A percentile compares a stretch with the other conserved stretches of the same genome.
phyloP scores from a whole-genome alignment of 1,139 yeast species.

The Zygosaccharomyces pseudobailii region DNA sequence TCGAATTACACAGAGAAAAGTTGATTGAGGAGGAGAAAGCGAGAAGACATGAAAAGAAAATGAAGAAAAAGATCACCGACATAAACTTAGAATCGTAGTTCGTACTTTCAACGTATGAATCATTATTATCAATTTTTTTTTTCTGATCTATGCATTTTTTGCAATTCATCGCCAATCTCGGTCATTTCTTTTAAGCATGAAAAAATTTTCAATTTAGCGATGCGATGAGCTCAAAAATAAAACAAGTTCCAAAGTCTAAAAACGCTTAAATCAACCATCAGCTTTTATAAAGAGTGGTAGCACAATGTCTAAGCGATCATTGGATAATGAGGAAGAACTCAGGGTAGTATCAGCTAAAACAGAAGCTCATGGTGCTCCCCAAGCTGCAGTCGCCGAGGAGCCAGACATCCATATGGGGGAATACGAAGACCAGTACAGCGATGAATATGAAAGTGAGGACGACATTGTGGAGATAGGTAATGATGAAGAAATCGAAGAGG shows the following conservation, averaged over 20 bases:
- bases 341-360: constrained; percentile 39
- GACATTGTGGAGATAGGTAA: constrained; percentile 77
- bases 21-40: constrained; percentile 24
- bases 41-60: constrained; percentile 20
- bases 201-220: constrained; percentile 10
- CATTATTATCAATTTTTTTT: not conserved
- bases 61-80: constrained; percentile 5
- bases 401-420: constrained; percentile 73
- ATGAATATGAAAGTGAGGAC: constrained; percentile 91
- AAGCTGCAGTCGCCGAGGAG: constrained; percentile 31
- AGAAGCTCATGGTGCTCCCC: constrained; percentile 34
- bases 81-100: no score
- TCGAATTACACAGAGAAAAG: constrained; percentile 17
- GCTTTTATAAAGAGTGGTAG: not conserved
- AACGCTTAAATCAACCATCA: not conserved
- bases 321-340: constrained; percentile 38
- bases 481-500: constrained; percentile 48
- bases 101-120: no score
- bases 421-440: constrained; percentile 92
- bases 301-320: constrained; percentile 61
- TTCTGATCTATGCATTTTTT: not conserved
- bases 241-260: not conserved
- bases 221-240: constrained; percentile 16
- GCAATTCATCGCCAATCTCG: not conserved
- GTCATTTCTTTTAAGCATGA: constrained; percentile 5